Base-by-base conservation (phyloP, 768 basidiomycete genomes). In the Leccinum uliginosum region DNA sequence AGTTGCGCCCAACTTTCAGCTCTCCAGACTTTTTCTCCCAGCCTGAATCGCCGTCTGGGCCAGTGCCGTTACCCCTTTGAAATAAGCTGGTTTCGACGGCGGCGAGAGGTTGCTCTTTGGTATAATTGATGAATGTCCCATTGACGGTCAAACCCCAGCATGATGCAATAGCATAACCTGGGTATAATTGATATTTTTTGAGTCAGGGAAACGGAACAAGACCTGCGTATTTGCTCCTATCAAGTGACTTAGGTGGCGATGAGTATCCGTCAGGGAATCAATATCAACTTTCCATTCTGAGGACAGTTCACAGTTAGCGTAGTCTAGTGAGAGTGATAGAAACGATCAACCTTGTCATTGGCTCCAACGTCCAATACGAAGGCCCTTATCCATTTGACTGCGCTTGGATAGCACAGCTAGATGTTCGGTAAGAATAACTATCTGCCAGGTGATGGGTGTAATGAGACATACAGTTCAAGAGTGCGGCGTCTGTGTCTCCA, bases 11-110 rank as follows among this genome's bases (percentile, higher is more conserved):
- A 89, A 9, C 73, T 69, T 6, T 86, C 87, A 3, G 88, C 86
- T 54, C 88, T 78, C 88, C 87, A 89, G 35, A 81, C 80, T 65
- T 90, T n/a, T n/a, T 91, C 72, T 86, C 88, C 89, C 88, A 91
- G 5, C 88, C 87, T 2, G 86, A 71, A 67, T 90, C 83, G 3
- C 80, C 87, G 66, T 89, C 88, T 12, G 83, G 80, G 1, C 85
- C 87, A 0, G 81, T 87, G 5, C 88, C 88, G 54, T 84, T 82
- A 4, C 89, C 88, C 54, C 88, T 79, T 62, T 87, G 83, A 23
- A 80, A 73, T 44, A 91, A 70, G 65, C 83, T 85, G 17, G 69
- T 78, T 21, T 71, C 73, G 3, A 86, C 78, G 0, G 87, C 88
- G 4, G 73, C 71, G 6, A 87, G 56, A n/a, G 90, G 72, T 57